phyloP scores from a whole-genome alignment of 202 grass and related monocot genomes.

The Eragrostis tef region DNA sequence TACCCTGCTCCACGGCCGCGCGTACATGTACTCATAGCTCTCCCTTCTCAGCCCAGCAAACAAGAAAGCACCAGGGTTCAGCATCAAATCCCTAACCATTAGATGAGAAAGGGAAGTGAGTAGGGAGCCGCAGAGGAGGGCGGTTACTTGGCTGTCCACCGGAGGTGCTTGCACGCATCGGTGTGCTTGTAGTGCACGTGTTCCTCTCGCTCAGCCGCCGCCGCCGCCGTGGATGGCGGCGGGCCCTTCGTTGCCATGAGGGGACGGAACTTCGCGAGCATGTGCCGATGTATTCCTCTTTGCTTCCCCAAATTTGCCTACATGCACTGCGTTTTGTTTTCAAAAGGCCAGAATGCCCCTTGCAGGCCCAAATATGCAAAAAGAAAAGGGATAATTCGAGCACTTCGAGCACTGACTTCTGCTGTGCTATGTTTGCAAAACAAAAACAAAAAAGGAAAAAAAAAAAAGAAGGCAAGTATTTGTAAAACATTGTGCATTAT shows the following conservation, averaged over 20 bases:
- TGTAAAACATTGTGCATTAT: background rate
- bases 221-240: constrained; percentile 46
- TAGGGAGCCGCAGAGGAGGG: background rate
- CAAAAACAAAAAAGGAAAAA: too few species aligned
- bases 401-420: background rate
- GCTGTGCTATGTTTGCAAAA: background rate
- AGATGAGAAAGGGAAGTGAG: constrained; percentile 17
- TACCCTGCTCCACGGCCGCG: constrained; percentile 72
- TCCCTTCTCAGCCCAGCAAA: constrained; percentile 54
- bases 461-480: background rate
- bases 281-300: constrained; percentile 11
- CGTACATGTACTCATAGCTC: constrained; percentile 82
- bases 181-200: constrained; percentile 80
- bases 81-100: constrained; percentile 14
- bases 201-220: constrained; percentile 54
- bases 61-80: constrained; percentile 1
- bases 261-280: constrained; percentile 55
- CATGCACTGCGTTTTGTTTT: background rate
- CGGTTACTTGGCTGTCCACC: constrained; percentile 70
- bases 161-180: constrained; percentile 64
- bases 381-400: background rate
- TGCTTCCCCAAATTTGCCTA: background rate
- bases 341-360: background rate
- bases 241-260: constrained; percentile 53
- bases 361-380: background rate